phyloP scores from a whole-genome alignment of 495 filamentous ascomycete species.

The Elaphomyces granulatus region DNA sequence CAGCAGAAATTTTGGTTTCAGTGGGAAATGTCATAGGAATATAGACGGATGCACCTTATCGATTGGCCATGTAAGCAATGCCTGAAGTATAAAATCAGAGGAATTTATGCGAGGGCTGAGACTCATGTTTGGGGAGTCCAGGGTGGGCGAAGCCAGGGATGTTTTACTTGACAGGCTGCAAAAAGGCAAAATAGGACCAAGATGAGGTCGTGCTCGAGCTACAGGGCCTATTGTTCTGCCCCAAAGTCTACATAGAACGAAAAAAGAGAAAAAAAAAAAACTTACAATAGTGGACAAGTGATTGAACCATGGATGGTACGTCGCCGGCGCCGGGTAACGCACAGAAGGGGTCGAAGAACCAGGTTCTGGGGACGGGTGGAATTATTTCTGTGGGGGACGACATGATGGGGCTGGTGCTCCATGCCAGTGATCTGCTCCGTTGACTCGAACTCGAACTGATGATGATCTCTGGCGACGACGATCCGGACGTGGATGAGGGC shows the following conservation, averaged over 20 bases:
- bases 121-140: too few species aligned
- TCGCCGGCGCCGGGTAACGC: constrained; percentile 16
- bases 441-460: too few species aligned
- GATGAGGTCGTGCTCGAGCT: too few species aligned
- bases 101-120: too few species aligned
- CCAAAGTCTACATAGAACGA: too few species aligned
- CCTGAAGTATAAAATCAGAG: neutral
- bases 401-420: constrained; percentile 9
- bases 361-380: constrained; percentile 12
- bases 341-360: constrained; percentile 22
- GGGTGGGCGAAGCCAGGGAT: too few species aligned
- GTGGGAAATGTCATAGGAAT: constrained; percentile 26
- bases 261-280: too few species aligned
- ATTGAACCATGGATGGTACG: constrained; percentile 12
- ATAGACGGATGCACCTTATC: constrained; percentile 20
- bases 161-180: too few species aligned
- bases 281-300: constrained; percentile 23
- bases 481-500: constrained; percentile 7
- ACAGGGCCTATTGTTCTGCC: too few species aligned
- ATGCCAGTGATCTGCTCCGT: constrained; percentile 9
- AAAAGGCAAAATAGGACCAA: too few species aligned
- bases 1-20: constrained; percentile 9
- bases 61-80: neutral
- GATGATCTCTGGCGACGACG: too few species aligned
- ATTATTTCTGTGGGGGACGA: constrained; percentile 4